Percentiles rank a stretch among this genome's conserved stretches.
Conservation (phyloP, 805 yeast genomes). For the Zygosaccharomyces siamensis region DNA sequence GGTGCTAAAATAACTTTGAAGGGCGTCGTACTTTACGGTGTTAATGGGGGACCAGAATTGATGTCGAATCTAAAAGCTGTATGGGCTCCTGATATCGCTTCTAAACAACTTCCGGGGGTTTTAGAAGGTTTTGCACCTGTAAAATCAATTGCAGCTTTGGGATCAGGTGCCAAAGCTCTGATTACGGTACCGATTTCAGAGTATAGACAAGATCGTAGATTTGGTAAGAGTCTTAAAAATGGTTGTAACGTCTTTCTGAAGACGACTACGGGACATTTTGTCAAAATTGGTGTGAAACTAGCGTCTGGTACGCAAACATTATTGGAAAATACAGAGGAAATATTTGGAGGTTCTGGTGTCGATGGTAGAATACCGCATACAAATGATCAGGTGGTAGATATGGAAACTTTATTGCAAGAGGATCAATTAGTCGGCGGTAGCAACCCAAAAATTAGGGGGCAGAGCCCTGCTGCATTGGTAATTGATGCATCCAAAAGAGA, state of each 20-base stretch:
- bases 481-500: conserved; percentile 22
- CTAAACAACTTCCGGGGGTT: conserved; percentile 76
- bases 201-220: conserved; percentile 65
- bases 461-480: conserved; percentile 26
- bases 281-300: conserved; percentile 76
- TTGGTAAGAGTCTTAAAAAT: conserved; percentile 64
- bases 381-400: conserved; percentile 14
- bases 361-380: conserved; percentile 37
- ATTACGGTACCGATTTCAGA: conserved; percentile 71
- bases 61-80: conserved; percentile 51
- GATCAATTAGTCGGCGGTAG: conserved; percentile 35
- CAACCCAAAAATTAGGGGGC: conserved; percentile 33
- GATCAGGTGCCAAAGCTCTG: conserved; percentile 70
- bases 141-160: conserved; percentile 67
- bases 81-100: conserved; percentile 86
- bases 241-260: conserved; percentile 71
- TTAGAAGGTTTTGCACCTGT: conserved; percentile 82
- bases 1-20: conserved; percentile 71
- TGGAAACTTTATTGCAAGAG: conserved; percentile 29
- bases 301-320: conserved; percentile 85
- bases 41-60: conserved; percentile 65
- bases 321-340: conserved; percentile 74
- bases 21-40: conserved; percentile 63
- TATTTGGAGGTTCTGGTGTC: conserved; percentile 69
- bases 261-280: conserved; percentile 72